These are phyloP conservation scores for Cyamopsis tetragonoloba DNA, from an alignment of 306 rosid genomes.

Conservation along the genomic window DNA sequence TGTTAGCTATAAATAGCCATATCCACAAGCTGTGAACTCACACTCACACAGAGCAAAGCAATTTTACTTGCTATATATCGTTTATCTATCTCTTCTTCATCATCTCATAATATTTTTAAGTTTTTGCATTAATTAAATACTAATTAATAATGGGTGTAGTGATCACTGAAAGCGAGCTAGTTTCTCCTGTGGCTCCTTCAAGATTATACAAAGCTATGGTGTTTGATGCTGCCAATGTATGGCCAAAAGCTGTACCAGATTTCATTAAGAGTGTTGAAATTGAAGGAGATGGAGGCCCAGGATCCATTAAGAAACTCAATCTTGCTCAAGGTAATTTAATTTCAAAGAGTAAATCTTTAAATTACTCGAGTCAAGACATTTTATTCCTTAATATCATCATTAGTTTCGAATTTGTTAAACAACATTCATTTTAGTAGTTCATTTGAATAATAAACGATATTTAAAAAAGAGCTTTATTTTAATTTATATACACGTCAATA, in stretches of 20 bases:
- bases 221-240: conserved; percentile 21
- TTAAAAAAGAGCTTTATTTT: too few relatives aligned
- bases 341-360: too few relatives aligned
- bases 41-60: neutral
- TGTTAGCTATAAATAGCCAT: conserved; percentile 4
- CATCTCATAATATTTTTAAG: too few relatives aligned
- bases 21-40: neutral
- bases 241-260: conserved; percentile 28
- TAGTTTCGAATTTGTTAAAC: too few relatives aligned
- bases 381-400: too few relatives aligned
- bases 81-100: neutral
- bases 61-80: neutral
- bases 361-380: too few relatives aligned
- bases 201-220: conserved; percentile 41
- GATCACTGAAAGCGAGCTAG: conserved; percentile 22
- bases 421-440: too few relatives aligned
- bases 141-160: conserved; percentile 38
- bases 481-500: too few relatives aligned
- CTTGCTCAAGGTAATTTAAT: conserved; percentile 19
- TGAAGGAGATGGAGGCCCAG: conserved; percentile 45
- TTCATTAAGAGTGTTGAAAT: conserved; percentile 24
- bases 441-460: too few relatives aligned
- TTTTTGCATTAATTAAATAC: neutral
- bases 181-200: conserved; percentile 26
- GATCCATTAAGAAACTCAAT: conserved; percentile 38